Evolutionary conservation across 306 rosid species (phyloP).

Genomic region (Dicorynia guianensis): DNA sequence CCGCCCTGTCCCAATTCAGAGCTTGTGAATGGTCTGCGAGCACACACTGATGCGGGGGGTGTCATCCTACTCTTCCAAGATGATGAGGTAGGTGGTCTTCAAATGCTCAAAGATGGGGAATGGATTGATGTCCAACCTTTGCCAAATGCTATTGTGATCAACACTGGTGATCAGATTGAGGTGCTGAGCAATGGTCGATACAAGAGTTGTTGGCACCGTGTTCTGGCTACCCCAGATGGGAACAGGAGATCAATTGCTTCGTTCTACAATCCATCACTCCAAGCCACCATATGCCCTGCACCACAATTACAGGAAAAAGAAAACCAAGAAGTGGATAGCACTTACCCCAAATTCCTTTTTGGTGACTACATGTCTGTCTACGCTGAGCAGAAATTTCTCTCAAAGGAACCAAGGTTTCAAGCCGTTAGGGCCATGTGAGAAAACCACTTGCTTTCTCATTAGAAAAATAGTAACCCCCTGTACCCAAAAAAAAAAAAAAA

Average conservation of each 20-base stretch:
- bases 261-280: constrained; percentile 82
- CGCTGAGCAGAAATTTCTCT: constrained; percentile 88
- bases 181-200: constrained; percentile 90
- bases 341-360: constrained; percentile 86
- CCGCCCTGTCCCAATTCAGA: constrained; percentile 90
- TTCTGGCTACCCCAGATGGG: constrained; percentile 65
- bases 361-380: constrained; percentile 93
- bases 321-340: constrained; percentile 54
- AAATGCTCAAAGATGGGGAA: constrained; percentile 86
- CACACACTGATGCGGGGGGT: constrained; percentile 98
- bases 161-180: constrained; percentile 98
- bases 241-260: constrained; percentile 94
- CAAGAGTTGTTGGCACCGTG: constrained; percentile 95
- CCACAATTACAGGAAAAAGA: constrained; percentile 58
- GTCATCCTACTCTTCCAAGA: constrained; percentile 93
- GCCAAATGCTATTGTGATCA: constrained; percentile 84
- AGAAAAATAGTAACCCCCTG: background rate
- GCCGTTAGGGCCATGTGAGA: constrained; percentile 67
- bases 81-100: constrained; percentile 89
- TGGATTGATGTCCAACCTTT: constrained; percentile 96
- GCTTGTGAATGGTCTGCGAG: constrained; percentile 85
- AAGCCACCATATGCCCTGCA: constrained; percentile 92
- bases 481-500: no score
- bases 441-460: constrained; percentile 9
- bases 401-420: constrained; percentile 92